Conservation (phyloP, 148 eudicot species). For the Cornus florida region DNA sequence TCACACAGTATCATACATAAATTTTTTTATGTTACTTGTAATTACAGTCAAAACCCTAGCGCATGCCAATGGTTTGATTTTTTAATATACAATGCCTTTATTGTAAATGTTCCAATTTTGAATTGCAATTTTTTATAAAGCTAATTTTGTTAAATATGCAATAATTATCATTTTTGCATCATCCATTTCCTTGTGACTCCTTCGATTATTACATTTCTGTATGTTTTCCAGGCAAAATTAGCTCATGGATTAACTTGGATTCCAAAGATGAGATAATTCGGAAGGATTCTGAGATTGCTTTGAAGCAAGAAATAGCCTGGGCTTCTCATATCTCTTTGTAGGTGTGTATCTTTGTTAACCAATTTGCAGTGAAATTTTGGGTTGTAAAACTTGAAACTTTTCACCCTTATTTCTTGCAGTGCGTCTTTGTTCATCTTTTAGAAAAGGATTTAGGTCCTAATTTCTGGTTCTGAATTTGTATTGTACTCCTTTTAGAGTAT, state of each 20-base stretch:
- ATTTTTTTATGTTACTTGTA: too few relatives aligned
- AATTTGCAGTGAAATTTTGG: neutral
- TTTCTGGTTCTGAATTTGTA: neutral
- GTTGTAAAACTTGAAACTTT: neutral
- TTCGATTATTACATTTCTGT: neutral
- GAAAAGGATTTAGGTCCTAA: neutral
- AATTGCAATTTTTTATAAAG: neutral
- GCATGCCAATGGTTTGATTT: neutral
- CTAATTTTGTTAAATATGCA: too few relatives aligned
- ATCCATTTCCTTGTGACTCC: neutral
- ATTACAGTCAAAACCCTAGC: too few relatives aligned
- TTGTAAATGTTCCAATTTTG: neutral
- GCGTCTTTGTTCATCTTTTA: neutral
- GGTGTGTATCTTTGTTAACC: constrained; percentile 35
- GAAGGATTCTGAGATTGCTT: constrained; percentile 70
- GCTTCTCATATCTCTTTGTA: constrained; percentile 96
- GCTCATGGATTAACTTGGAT: constrained; percentile 98
- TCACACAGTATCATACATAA: too few relatives aligned
- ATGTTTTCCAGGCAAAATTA: constrained; percentile 64
- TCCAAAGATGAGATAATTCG: constrained; percentile 74
- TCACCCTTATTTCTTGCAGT: too few relatives aligned
- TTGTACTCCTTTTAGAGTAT: too few relatives aligned
- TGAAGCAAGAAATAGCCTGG: constrained; percentile 93
- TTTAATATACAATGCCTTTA: neutral
- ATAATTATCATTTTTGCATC: too few relatives aligned